A percentile compares a stretch with the other conserved stretches of the same genome.
Conservation (phyloP, 805 yeast species). For the Kluyveromyces lactis region DNA sequence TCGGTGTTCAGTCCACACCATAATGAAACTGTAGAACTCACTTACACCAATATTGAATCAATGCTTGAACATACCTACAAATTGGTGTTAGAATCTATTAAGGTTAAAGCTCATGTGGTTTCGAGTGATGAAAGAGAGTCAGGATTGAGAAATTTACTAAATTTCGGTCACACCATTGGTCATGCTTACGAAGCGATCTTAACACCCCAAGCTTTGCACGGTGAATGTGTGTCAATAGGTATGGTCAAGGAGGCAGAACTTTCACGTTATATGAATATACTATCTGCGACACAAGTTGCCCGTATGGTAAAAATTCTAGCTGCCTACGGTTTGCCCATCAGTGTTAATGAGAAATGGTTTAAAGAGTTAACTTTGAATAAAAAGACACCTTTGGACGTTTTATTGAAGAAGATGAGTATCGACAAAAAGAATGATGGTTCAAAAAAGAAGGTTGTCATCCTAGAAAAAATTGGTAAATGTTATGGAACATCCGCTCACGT, state of each 20-base stretch:
- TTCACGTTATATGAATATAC: constrained; percentile 80
- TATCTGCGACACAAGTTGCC: constrained; percentile 91
- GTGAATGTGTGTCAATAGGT: constrained; percentile 98
- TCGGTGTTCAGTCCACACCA: constrained; percentile 10
- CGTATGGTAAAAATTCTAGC: constrained; percentile 74
- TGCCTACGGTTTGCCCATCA: constrained; percentile 79
- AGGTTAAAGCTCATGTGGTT: constrained; percentile 91
- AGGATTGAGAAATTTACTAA: constrained; percentile 81
- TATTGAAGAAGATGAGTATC: constrained; percentile 81
- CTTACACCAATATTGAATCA: constrained; percentile 52
- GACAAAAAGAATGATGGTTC: constrained; percentile 96
- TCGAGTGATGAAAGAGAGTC: constrained; percentile 92
- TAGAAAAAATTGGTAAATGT: constrained; percentile 82
- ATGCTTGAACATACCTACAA: constrained; percentile 68
- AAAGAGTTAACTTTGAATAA: constrained; percentile 61
- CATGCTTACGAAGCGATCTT: constrained; percentile 97
- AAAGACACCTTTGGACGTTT: constrained; percentile 64
- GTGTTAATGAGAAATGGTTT: constrained; percentile 65
- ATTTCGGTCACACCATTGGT: constrained; percentile 96
- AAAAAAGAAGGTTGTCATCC: constrained; percentile 76
- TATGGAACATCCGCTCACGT: constrained; percentile 81
- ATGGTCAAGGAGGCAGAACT: constrained; percentile 92
- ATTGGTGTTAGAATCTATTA: constrained; percentile 77
- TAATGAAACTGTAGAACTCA: constrained; percentile 32
- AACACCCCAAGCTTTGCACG: constrained; percentile 93